Base-by-base conservation (phyloP, 1,284 basidiomycete species). In the Leccinum pallidistipes region DNA sequence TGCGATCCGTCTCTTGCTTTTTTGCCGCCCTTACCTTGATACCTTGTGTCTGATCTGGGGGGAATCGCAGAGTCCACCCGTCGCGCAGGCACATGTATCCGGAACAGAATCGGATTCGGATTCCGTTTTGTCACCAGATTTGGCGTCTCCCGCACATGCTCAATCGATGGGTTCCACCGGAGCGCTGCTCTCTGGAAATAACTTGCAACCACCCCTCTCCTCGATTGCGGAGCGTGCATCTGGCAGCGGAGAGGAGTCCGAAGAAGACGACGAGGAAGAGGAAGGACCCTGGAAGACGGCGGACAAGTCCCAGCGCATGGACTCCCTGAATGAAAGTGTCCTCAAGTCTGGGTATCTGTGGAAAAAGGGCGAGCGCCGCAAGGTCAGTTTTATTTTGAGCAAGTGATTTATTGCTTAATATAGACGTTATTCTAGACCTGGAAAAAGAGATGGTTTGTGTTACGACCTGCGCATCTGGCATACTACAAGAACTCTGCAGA, bases 371-470 rank as follows among this genome's bases (percentile, higher is more conserved):
- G 95, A 98, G 77, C 86, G 95, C 64, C 83, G 97, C 76, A 98
- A 98, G 90, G 95, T 95, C 67, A 64, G 83, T 76, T 47, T 47
- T 29, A 58, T 62, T 43, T n/a, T 29, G 43, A 54, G 34, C 43
- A 57, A 24, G 36, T 64, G 24, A 10, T 64, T 58, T 55, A 54
- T 60, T 55, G 53, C 62, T 58, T 61, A 5, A 60, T 67, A 45
- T 64, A 53, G 62, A 60, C 60, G 61, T 24, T 57, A 54, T 45
- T 52, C 55, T 71, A 97, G 94, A 94, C 90, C 1, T 99, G 97
- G 97, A 98, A 98, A 83, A 96, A 96, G 79, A 86, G 97, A 40
- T 99, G 97, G 97, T 99, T 98, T 69, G 97, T 99, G 0, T 79
- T 99, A 62, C 86, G 97, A 14, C 86, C 93, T 0, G 92, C 91